phyloP scores from a whole-genome alignment of 345 rosid genomes.

The Raphanus sativus region DNA sequence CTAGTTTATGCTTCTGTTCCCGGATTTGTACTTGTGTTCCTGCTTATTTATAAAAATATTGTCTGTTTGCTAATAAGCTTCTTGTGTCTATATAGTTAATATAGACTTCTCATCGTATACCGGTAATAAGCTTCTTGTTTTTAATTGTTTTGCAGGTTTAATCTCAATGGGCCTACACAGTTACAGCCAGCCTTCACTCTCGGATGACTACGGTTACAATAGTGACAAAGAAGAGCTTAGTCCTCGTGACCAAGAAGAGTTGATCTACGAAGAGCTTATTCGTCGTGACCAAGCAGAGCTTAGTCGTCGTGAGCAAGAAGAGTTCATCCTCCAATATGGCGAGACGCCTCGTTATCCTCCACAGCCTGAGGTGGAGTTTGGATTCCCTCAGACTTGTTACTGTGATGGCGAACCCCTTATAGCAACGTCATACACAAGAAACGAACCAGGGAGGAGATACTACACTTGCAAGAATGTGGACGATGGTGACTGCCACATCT shows the following conservation, averaged over 20 bases:
- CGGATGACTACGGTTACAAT: not conserved
- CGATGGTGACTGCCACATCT: not conserved
- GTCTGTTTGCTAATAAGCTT: no score
- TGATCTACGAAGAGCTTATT: no score
- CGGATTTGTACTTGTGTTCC: no score
- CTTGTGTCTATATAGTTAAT: no score
- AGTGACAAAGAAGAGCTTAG: not conserved
- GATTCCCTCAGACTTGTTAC: not conserved
- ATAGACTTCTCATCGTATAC: no score
- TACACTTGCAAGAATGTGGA: not conserved
- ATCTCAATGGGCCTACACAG: not conserved
- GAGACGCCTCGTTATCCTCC: not conserved
- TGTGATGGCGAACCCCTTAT: not conserved
- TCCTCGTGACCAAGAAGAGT: no score
- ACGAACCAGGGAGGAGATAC: not conserved
- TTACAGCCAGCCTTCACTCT: not conserved
- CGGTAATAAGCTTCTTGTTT: no score
- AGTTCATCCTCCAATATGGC: not conserved
- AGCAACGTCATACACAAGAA: not conserved
- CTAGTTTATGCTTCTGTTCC: no score
- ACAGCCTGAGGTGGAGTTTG: not conserved
- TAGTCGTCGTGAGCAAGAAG: no score
- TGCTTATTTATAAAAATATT: no score
- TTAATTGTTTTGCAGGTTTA: no score
- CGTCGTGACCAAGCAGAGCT: no score